phyloP scores from a whole-genome alignment of 2,329 filamentous ascomycete genomes.

The Coniochaeta prunicola region DNA sequence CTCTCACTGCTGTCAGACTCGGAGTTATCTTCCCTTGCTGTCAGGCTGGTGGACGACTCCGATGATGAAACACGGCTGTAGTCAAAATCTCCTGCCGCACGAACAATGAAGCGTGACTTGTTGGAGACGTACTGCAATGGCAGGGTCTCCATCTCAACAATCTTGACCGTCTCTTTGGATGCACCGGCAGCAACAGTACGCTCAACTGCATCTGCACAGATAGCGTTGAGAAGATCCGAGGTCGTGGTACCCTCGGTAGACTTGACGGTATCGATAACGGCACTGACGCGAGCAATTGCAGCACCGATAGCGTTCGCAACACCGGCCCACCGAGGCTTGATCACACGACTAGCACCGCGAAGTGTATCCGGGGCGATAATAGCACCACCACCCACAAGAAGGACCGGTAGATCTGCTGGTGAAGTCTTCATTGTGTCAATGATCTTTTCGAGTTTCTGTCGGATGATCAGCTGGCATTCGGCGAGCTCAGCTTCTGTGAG shows the following conservation, averaged over 20 bases:
- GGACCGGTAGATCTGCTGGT: conserved; percentile 48
- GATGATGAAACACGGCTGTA: conserved; percentile 19
- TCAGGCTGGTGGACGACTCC: not conserved
- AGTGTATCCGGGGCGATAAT: conserved; percentile 50
- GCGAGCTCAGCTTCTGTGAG: conserved; percentile 24
- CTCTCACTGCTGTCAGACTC: conserved; percentile 2
- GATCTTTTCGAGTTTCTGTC: conserved; percentile 43
- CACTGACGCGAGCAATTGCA: conserved; percentile 52
- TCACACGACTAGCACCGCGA: conserved; percentile 45
- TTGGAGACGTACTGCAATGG: conserved; percentile 47
- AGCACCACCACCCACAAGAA: conserved; percentile 58
- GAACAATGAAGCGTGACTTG: conserved; percentile 49
- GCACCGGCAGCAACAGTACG: conserved; percentile 39
- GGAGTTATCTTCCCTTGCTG: not conserved
- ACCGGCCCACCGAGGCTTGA: conserved; percentile 48
- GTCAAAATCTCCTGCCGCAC: conserved; percentile 53
- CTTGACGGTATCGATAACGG: conserved; percentile 42
- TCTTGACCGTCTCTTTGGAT: conserved; percentile 29
- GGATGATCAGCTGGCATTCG: conserved; percentile 32
- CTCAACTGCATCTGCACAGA: conserved; percentile 32
- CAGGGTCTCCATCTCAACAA: conserved; percentile 46
- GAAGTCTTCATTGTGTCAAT: conserved; percentile 59
- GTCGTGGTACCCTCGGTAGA: conserved; percentile 34
- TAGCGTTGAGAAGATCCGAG: conserved; percentile 28
- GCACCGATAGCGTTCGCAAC: conserved; percentile 61